Base-by-base conservation (phyloP, 163 green algal species). In the Scenedesmus sp. region DNA sequence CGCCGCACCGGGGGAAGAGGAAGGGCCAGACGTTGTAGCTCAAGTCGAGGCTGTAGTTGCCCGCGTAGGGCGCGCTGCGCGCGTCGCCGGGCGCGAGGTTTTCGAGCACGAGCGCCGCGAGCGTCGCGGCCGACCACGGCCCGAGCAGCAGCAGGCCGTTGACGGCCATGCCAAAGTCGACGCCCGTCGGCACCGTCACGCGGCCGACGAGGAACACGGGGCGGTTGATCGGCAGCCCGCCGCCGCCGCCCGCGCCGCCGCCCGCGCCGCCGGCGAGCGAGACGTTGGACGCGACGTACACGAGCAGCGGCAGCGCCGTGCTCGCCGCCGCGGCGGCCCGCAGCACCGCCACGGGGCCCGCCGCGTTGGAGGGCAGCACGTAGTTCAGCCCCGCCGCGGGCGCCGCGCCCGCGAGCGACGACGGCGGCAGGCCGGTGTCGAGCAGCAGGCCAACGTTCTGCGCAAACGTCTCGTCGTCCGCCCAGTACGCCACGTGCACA, bases 151-250 rank as follows among this genome's bases (percentile, higher is more conserved):
- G 60, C 13, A 81, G 26, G 47, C 66, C 34, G 51, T 75, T 81
- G 26, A 75, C 74, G 18, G 34, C 18, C 74, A 81, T 81, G 50
- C 74, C 60, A 66, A 81, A 75, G 24, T 81, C 50, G 20, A 81
- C 26, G 28, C 50, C 44, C 9, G 74, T 81, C 5, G 33, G 50
- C n/a, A 58, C 48, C 3, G 60, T 58, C 13, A n/a, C 14, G 6
- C 36, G 51, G 24, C 74, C 74, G 7, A 81, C 63, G 1, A 81
- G 22, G 15, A 63, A 58, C 34, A 81, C 22, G 5, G 74, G 74
- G 24, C 74, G 74, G 26, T 73, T 74, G 10, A 81, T 33, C 9
- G 72, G 11, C 54, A 77, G 18, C 17, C 48, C 66, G 7, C 31
- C 66, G 50, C 48, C 48, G 6, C 50, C 20, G 29, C 39, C n/a